phyloP scores from a whole-genome alignment of 2,329 filamentous ascomycete genomes.

The Verticillium tricorpus region DNA sequence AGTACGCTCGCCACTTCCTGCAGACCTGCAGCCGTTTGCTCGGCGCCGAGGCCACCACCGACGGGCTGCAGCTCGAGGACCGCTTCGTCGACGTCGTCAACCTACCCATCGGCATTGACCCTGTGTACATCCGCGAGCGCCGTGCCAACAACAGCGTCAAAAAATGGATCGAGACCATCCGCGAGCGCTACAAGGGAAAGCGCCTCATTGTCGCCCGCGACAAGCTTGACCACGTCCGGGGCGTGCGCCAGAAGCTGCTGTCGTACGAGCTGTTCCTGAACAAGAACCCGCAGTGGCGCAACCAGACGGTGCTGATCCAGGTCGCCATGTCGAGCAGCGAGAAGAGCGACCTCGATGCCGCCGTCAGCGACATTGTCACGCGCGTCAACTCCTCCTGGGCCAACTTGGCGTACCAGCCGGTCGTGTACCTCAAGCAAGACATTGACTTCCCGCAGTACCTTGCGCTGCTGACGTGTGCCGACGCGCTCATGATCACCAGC shows the following conservation, averaged over 20 bases:
- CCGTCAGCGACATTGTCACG: constrained; percentile 89
- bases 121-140: constrained; percentile 65
- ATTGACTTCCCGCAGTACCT: constrained; percentile 90
- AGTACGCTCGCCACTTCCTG: constrained; percentile 90
- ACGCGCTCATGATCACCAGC: constrained; percentile 90
- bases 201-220: constrained; percentile 88
- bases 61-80: constrained; percentile 86
- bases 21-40: constrained; percentile 92
- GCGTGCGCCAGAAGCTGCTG: constrained; percentile 88
- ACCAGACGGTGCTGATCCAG: constrained; percentile 86
- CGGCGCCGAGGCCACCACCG: constrained; percentile 81
- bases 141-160: constrained; percentile 69
- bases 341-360: constrained; percentile 80
- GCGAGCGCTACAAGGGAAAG: constrained; percentile 82
- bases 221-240: constrained; percentile 88
- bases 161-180: constrained; percentile 74
- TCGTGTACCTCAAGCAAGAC: constrained; percentile 93
- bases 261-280: constrained; percentile 93
- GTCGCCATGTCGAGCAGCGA: constrained; percentile 89
- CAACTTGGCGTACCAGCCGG: constrained; percentile 84
- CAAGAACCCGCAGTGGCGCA: constrained; percentile 84
- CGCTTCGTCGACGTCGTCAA: constrained; percentile 86
- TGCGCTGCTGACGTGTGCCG: constrained; percentile 83
- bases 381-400: constrained; percentile 90
- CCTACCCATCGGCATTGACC: constrained; percentile 88